Evolutionary conservation across 371 early-diverging fungal genomes (phyloP), one percentile per base, ranked within the genome.

Genomic region (Blakeslea trispora): DNA sequence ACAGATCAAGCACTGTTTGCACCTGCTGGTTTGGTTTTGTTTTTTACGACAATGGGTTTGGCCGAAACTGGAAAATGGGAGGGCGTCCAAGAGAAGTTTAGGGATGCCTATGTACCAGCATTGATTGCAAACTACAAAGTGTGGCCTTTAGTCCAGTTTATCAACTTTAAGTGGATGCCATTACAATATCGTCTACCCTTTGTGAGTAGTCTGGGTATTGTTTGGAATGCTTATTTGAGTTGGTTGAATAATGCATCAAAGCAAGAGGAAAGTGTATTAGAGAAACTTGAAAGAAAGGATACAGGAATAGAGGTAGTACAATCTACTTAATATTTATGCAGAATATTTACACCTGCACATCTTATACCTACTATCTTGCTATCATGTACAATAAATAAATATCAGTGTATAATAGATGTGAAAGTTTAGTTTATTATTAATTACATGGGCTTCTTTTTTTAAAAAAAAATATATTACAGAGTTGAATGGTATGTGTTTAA

Each of bases 91-190:
- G 74, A 81, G 15, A 89, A 89, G 45, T 71, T 91, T 45, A 56
- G 50, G 21, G 77, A 80, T 41, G 79, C 81, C 13, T 91, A 81
- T 61, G 10, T 69, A 40, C 74, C 85, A 1, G 87, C 91, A 0
- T 60, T 93, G 50, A 74, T 71, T n/a, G 84, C 89, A n/a, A 91
- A 91, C 50, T 93, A 91, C 53, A 79, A 79, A 15, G 72, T 92
- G 1, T 93, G 93, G 93, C 92, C 93, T 11, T 58, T 80, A 5
- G 91, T 90, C 7, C 93, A 92, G 64, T 66, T 81, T 7, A 68
- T 93, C 19, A 92, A 92, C 65, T 91, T 93, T 64, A 82, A 85
- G 50, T 80, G 86, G 52, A 81, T 91, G 66, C 93, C 93, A 0
- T 57, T 89, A 24, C 73, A 77, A 19, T 88, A 83, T 49, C 79